These are phyloP conservation scores for Collybia sp. DNA, from an alignment of 768 basidiomycete species.

Conservation along the genomic window DNA sequence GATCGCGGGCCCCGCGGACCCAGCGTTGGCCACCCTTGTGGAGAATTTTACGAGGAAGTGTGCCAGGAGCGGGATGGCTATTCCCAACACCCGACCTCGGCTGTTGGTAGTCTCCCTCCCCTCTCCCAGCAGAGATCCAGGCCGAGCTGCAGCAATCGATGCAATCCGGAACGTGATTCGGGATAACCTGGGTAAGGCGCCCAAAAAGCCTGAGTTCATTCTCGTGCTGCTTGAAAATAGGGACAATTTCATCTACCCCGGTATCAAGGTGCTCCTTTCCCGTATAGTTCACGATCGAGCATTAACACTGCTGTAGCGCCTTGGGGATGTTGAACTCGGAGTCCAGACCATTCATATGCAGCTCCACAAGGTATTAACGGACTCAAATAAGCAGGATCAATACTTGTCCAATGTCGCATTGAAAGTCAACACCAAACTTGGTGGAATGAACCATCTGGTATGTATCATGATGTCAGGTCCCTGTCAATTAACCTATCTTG, in stretches of 20 bases:
- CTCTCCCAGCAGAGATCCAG: conserved; percentile 21
- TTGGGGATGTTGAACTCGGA: conserved; percentile 72
- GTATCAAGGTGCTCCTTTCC: conserved; percentile 51
- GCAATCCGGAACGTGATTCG: conserved; percentile 38
- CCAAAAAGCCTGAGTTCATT: conserved; percentile 52
- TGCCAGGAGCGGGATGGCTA: conserved; percentile 49
- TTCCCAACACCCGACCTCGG: conserved; percentile 31
- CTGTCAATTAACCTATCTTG: conserved; percentile 1
- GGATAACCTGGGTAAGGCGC: conserved; percentile 16
- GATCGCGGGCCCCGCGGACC: conserved; percentile 39
- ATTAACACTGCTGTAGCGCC: conserved; percentile 29
- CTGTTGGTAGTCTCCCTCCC: conserved; percentile 30
- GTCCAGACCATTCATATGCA: conserved; percentile 75
- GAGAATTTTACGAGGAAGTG: conserved; percentile 54
- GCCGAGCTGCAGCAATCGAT: conserved; percentile 30
- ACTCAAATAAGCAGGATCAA: conserved; percentile 60
- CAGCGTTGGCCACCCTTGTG: conserved; percentile 36
- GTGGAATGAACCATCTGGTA: conserved; percentile 71
- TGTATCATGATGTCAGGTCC: conserved; percentile 1
- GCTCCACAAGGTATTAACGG: conserved; percentile 51
- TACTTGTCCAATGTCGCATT: conserved; percentile 81
- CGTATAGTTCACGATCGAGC: background rate
- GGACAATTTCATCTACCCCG: conserved; percentile 78
- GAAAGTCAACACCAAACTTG: conserved; percentile 81
- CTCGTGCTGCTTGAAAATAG: conserved; percentile 63